Evolutionary conservation across 2,329 filamentous ascomycete species (phyloP), one percentile per base, ranked within the genome.

Genomic region (Myriosclerotinia duriaeana): DNA sequence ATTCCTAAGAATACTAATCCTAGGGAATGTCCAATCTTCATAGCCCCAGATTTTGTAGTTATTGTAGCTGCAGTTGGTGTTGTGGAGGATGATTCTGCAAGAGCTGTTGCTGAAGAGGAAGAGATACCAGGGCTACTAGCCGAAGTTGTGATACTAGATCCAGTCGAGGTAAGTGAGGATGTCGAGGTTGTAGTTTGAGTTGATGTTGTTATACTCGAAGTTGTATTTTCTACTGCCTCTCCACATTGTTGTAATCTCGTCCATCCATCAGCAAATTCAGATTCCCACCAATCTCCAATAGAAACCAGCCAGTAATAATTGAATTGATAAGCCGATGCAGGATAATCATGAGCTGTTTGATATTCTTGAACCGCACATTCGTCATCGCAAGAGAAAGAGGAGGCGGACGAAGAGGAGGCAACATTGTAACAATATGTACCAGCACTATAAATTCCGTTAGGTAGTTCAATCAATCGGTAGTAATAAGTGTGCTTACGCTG

Each of bases 291-390:
- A 44, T 67, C 61, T 1, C 72, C 71, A 40, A 69, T 68, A 20
- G 55, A 67, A 20, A 48, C 53, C 20, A 77, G 69, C 44, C 70
- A 67, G 53, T 75, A 73, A 53, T 70, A 68, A 30, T n/a, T 38
- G 53, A 76, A 77, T 38, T 22, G 65, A 61, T 76, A 74, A 8
- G 66, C 68, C 3, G 73, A 76, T 48, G 70, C 75, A 15, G 72
- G 72, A 34, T 71, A 67, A 55, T 75, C 55, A 59, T 77, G 74
- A 38, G 73, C 75, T 26, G 70, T 72, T 53, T 72, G 60, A 66
- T 71, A 74, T 64, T 76, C 76, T 55, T 74, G 60, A 26, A 71
- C 34, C 3, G 72, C 72, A 66, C 74, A 77, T 53, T 68, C 65
- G 59, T 77, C 71, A 52, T 53, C 65, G 58, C 75, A 77, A 48